Evolutionary conservation across 345 rosid species (phyloP), one percentile per base, ranked within the genome.

Genomic region (Gossypium sturtianum): DNA sequence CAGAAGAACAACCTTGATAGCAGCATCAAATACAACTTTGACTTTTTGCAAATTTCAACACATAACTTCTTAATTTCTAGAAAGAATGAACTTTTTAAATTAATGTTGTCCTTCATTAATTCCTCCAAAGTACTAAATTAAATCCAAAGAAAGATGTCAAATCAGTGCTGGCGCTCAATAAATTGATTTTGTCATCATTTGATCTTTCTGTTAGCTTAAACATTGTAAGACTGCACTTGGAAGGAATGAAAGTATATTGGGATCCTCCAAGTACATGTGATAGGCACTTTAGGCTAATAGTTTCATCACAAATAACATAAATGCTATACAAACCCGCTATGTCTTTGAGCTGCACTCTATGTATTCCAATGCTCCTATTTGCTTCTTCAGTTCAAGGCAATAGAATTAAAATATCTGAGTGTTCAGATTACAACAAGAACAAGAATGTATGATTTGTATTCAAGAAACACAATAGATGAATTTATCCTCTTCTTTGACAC

Each of bases 341-440:
- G 92, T 88, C 81, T 49, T 90, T 27, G 97, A 85, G 86, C 93
- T 92, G 85, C 93, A 90, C 60, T 92, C 96, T 27, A 27, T 27
- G 29, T 27, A 27, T 27, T 2, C 3, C 0, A 27, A 0, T 27
- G 29, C 3, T 27, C 97, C 97, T 62, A 49, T 49, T 81, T 87
- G 86, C 79, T 86, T 90, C 87, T 82, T 89, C 44, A 92, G 7
- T 49, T 49, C 93, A 75, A 84, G 83, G 6, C 70, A 77, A 59
- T 71, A 54, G 45, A 65, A 8, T 27, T 27, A 25, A 3, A 61
- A 27, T 25, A 6, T 25, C 2, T 41, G 12, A 23, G n/a, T 60
- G 6, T 2, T 62, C 19, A 27, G 20, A 27, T 61, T 62, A 44
- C 20, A 29, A 44, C 22, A 29, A 62, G 34, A 27, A 27, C 12